Evolutionary conservation across 1,139 yeast genomes (phyloP), one percentile per base, ranked within the genome.

Genomic region (Yarrowia galli): DNA sequence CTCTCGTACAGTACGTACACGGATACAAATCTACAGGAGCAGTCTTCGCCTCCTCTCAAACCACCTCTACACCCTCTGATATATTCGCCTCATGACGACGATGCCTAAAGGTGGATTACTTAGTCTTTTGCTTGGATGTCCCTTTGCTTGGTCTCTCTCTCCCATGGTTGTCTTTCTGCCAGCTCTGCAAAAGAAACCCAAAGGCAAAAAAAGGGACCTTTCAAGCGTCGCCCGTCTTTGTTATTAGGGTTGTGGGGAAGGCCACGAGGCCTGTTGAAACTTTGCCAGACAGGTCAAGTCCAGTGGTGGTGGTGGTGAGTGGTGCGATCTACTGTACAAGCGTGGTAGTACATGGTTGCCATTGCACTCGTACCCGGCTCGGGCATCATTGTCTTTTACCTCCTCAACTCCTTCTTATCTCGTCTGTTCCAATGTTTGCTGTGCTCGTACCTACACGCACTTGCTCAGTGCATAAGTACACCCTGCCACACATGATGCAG

Each of bases 181-280:
- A 38, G 32, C 54, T 49, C 36, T 38, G 38, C 7, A 36, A 36
- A 36, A 51, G 32, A 28, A 36, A 53, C 15, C 15, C 36, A 53
- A 40, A 28, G 32, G 36, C 36, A 51, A 49, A 32, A 49, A 28
- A 12, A 10, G n/a, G 16, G 12, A 23, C 23, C 46, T 8, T 45
- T n/a, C 20, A 28, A 45, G 43, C n/a, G 32, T 16, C n/a, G 2
- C 13, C 13, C 18, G 56, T 22, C 63, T 25, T 56, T 56, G 63
- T 56, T 28, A 25, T 43, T 58, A 58, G 64, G 63, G 64, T 58
- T 58, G 64, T 43, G 64, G 64, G 64, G 64, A 58, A 58, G 64
- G 40, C 64, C 49, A 58, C 51, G 64, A 43, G 51, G 64, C 64
- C 64, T 48, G 53, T 48, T 25, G 53, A 25, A 48, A 28, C 35